phyloP scores from a whole-genome alignment of 2,329 filamentous ascomycete genomes.

The Microdochium paspali region DNA sequence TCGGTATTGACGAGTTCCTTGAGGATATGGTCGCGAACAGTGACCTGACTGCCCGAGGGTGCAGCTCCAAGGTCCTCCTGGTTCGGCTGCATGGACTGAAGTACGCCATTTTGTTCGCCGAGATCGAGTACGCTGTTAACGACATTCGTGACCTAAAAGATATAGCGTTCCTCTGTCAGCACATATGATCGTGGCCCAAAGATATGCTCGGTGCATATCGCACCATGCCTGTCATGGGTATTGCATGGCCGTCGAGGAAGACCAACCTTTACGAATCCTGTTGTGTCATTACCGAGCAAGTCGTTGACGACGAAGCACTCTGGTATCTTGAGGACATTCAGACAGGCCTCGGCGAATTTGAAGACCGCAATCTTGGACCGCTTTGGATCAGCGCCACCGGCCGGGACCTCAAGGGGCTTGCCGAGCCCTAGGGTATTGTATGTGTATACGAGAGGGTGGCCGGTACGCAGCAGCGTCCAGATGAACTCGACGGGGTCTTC shows the following conservation, averaged over 20 bases:
- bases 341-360: conserved; percentile 84
- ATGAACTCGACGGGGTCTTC: conserved; percentile 82
- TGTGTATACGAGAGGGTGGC: conserved; percentile 75
- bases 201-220: too few relatives aligned
- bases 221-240: too few relatives aligned
- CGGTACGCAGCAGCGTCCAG: conserved; percentile 79
- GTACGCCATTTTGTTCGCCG: conserved; percentile 66
- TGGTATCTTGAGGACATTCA: conserved; percentile 71
- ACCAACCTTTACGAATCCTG: conserved; percentile 85
- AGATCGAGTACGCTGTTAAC: conserved; percentile 89
- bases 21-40: conserved; percentile 76
- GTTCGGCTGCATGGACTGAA: conserved; percentile 52
- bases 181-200: neutral
- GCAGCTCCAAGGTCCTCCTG: conserved; percentile 42
- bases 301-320: conserved; percentile 91
- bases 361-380: conserved; percentile 81
- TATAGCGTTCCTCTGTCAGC: neutral
- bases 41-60: conserved; percentile 58
- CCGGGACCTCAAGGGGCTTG: conserved; percentile 58
- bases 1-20: conserved; percentile 90
- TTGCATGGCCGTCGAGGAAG: neutral
- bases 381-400: conserved; percentile 56
- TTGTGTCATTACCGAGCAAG: conserved; percentile 88
- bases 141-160: conserved; percentile 66
- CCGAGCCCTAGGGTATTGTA: conserved; percentile 77